Base-by-base conservation (phyloP, 2,329 filamentous ascomycete species). In the Fusarium foetens region DNA sequence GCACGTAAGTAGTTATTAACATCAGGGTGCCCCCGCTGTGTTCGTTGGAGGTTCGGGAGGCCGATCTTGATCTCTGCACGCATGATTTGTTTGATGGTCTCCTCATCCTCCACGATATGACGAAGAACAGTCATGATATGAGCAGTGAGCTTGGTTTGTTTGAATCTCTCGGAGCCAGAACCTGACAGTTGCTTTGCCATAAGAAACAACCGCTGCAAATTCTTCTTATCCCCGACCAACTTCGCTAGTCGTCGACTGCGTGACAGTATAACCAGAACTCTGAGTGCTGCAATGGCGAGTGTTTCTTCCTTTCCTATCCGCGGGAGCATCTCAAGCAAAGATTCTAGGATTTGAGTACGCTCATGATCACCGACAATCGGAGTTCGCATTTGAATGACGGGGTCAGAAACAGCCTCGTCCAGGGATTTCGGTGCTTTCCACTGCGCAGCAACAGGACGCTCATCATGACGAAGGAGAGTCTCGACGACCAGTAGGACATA, bases 101-200 rank as follows among this genome's bases (percentile, higher is more conserved):
- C 92, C 54, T 97, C 94, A 77, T 99, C 97, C 81, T 99, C 96
- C 59, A 98, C 90, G 72, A 99, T 92, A 78, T 99, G 96, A 43
- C 97, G 91, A 46, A 99, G 84, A 58, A 98, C 92, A 17, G 95
- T 88, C 88, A 98, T 92, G 76, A 97, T 92, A 63, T 92, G 88
- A 27, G 85, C 81, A 6, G 85, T 84, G 42, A 89, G 82, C 58
- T 84, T 84, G 5, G 84, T 85, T 43, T 87, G 85, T 68, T 84
- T 86, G 14, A 99, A 87, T 60, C 92, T 91, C 60, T 93, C 89
- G 35, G 94, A 93, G 11, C 93, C 92, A 35, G 91, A 88, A 31
- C 93, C 93, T 25, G 94, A 91, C 66, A 98, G 89, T 80, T 98
- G 95, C 80, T 97, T 97, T 63, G 95, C 91, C 93, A 98, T 97